Conservation (phyloP, 2,329 filamentous ascomycete genomes). For the Trichoderma koningiopsis region DNA sequence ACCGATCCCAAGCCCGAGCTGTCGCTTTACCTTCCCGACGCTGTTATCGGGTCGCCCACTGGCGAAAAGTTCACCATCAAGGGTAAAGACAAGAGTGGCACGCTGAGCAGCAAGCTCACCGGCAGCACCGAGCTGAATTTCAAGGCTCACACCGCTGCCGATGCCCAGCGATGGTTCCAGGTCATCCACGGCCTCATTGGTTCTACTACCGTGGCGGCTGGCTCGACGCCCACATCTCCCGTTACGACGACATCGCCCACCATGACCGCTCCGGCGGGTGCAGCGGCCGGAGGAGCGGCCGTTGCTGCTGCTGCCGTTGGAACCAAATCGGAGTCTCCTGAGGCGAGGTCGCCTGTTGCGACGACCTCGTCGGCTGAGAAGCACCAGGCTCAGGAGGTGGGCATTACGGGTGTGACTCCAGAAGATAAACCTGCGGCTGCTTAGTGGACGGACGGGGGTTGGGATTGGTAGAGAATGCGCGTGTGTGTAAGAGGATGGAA, state of each 20-base stretch:
- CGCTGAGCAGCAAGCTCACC: constrained; percentile 77
- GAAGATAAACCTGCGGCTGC: constrained; percentile 12
- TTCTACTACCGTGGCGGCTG: constrained; percentile 43
- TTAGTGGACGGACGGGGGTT: constrained; percentile 5
- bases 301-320: constrained; percentile 11
- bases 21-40: constrained; percentile 90
- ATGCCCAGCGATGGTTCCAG: constrained; percentile 84
- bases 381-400: constrained; percentile 47
- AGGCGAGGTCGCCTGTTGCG: constrained; percentile 25
- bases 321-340: constrained; percentile 23
- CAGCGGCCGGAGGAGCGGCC: constrained; percentile 9
- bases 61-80: constrained; percentile 92
- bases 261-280: constrained; percentile 12
- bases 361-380: constrained; percentile 17
- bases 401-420: constrained; percentile 43
- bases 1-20: constrained; percentile 81
- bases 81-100: constrained; percentile 86
- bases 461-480: background rate
- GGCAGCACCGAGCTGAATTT: constrained; percentile 80
- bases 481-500: no score
- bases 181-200: constrained; percentile 67
- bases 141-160: constrained; percentile 79
- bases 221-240: constrained; percentile 21
- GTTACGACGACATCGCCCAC: background rate
- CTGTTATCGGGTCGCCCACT: constrained; percentile 68